Conservation (phyloP, 495 filamentous ascomycete genomes). For the Aspergillus mulundensis region DNA sequence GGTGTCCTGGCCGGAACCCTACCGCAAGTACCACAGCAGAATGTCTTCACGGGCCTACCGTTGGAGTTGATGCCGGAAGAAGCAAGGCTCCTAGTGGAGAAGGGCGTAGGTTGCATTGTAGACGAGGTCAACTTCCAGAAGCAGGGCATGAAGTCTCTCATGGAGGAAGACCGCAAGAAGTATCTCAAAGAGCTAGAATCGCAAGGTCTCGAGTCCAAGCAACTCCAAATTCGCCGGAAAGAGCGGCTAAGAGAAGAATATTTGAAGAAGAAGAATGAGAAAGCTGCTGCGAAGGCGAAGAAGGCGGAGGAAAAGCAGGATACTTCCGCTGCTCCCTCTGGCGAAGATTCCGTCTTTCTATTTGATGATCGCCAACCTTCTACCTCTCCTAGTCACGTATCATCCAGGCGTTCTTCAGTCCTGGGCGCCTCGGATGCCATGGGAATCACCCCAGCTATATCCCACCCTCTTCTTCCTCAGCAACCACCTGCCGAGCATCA, state of each 20-base stretch:
- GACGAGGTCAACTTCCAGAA: slow-evolving; percentile 70
- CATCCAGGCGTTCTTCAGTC: slow-evolving; percentile 16
- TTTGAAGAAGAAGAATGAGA: slow-evolving; percentile 40
- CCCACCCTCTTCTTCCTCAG: slow-evolving; percentile 46
- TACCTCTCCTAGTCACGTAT: slow-evolving; percentile 20
- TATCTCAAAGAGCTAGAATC: slow-evolving; percentile 43
- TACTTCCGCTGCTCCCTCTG: slow-evolving; percentile 22
- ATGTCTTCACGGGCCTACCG: slow-evolving; percentile 86
- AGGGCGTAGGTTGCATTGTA: slow-evolving; percentile 70
- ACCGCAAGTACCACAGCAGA: slow-evolving; percentile 89
- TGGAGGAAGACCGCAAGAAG: slow-evolving; percentile 47
- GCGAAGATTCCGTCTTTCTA: slow-evolving; percentile 30
- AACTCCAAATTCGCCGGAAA: slow-evolving; percentile 35
- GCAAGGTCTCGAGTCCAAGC: slow-evolving; percentile 44
- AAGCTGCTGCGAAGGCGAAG: slow-evolving; percentile 31
- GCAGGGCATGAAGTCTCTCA: slow-evolving; percentile 52
- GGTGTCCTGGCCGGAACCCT: slow-evolving; percentile 83
- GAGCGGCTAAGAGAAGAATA: slow-evolving; percentile 36
- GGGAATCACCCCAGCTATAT: slow-evolving; percentile 58
- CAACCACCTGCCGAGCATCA: slow-evolving; percentile 27
- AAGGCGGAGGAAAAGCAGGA: slow-evolving; percentile 30
- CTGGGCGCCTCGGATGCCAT: slow-evolving; percentile 22
- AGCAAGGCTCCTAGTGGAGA: slow-evolving; percentile 76
- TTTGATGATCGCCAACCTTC: slow-evolving; percentile 31
- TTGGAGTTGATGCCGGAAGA: slow-evolving; percentile 90